Evolutionary conservation across 2,329 filamentous ascomycete species (phyloP).

Genomic region (Ophiobolus disseminans): DNA sequence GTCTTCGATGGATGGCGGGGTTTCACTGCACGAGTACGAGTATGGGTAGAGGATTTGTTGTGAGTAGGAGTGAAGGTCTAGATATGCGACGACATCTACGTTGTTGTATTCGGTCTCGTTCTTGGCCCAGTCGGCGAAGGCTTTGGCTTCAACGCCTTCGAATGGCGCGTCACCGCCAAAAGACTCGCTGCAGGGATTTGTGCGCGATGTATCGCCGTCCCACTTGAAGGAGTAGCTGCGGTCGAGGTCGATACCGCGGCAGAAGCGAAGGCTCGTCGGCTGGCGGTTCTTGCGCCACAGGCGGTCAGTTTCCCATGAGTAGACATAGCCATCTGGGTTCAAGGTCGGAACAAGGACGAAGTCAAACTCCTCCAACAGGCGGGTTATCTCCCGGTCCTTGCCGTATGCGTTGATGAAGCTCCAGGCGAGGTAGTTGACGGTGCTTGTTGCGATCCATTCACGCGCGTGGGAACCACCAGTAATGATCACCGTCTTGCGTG

Average conservation of each 20-base stretch:
- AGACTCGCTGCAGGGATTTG: constrained; percentile 88
- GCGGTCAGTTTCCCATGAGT: constrained; percentile 89
- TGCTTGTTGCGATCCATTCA: constrained; percentile 95
- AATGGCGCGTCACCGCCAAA: constrained; percentile 86
- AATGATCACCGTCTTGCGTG: constrained; percentile 79
- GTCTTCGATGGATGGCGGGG: constrained; percentile 88
- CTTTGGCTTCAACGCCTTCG: constrained; percentile 78
- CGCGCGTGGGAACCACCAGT: constrained; percentile 89
- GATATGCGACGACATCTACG: constrained; percentile 78
- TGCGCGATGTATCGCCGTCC: constrained; percentile 68
- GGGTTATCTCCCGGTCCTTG: constrained; percentile 72
- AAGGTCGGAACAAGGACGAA: constrained; percentile 86
- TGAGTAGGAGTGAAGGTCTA: constrained; percentile 94
- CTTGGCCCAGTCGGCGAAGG: constrained; percentile 80
- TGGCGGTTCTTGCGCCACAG: constrained; percentile 96
- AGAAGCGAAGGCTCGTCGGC: constrained; percentile 80
- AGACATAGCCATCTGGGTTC: constrained; percentile 94
- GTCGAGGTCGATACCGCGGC: constrained; percentile 87
- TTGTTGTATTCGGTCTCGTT: constrained; percentile 76
- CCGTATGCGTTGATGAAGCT: constrained; percentile 84
- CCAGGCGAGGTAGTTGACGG: constrained; percentile 90
- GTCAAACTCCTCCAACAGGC: constrained; percentile 82
- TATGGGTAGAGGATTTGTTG: constrained; percentile 95
- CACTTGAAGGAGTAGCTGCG: constrained; percentile 85
- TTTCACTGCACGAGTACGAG: constrained; percentile 77